Percentiles rank a stretch among this genome's conserved stretches.
phyloP scores from a whole-genome alignment of 2,329 filamentous ascomycete species.

The Cadophora sp. region DNA sequence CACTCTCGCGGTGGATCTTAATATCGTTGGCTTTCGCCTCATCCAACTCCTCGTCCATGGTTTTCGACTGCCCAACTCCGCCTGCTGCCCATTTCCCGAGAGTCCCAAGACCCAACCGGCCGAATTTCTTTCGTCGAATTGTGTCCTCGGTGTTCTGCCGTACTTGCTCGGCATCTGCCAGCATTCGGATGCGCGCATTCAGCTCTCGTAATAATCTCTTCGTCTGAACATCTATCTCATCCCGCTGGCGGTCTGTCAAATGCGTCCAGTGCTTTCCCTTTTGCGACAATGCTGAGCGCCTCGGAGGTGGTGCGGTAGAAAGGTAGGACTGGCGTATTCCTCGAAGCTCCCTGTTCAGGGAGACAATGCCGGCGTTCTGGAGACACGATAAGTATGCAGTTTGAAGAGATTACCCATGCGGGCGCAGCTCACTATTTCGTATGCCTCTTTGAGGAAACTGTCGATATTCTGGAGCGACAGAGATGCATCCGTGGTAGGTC shows the following conservation, averaged over 20 bases:
- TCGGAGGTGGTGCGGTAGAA: slow-evolving; percentile 73
- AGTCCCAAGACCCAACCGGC: slow-evolving; percentile 65
- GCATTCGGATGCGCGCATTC: slow-evolving; percentile 78
- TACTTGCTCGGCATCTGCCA: slow-evolving; percentile 83
- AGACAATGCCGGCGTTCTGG: slow-evolving; percentile 84
- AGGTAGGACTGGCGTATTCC: slow-evolving; percentile 91
- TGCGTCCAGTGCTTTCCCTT: slow-evolving; percentile 42
- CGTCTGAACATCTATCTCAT: slow-evolving; percentile 86
- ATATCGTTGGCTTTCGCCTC: slow-evolving; percentile 73
- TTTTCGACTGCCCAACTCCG: slow-evolving; percentile 60
- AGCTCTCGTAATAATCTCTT: slow-evolving; percentile 86
- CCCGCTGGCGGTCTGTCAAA: slow-evolving; percentile 81
- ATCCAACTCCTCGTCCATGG: slow-evolving; percentile 71
- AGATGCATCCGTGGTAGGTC: slow-evolving; percentile 49
- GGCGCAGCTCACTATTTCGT: slow-evolving; percentile 76
- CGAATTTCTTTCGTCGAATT: slow-evolving; percentile 74
- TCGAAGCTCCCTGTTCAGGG: slow-evolving; percentile 79
- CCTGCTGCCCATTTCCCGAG: slow-evolving; percentile 73
- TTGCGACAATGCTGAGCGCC: slow-evolving; percentile 46
- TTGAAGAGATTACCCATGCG: too few species aligned
- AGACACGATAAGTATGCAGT: background rate
- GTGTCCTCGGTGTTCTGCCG: slow-evolving; percentile 77
- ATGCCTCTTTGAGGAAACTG: slow-evolving; percentile 92
- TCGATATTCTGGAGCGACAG: slow-evolving; percentile 64
- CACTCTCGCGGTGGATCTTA: slow-evolving; percentile 77